Percentiles rank a stretch among this genome's conserved stretches.
These are phyloP conservation scores for Articulospora tetracladia DNA, from an alignment of 495 filamentous ascomycete genomes.

Conservation along the genomic window DNA sequence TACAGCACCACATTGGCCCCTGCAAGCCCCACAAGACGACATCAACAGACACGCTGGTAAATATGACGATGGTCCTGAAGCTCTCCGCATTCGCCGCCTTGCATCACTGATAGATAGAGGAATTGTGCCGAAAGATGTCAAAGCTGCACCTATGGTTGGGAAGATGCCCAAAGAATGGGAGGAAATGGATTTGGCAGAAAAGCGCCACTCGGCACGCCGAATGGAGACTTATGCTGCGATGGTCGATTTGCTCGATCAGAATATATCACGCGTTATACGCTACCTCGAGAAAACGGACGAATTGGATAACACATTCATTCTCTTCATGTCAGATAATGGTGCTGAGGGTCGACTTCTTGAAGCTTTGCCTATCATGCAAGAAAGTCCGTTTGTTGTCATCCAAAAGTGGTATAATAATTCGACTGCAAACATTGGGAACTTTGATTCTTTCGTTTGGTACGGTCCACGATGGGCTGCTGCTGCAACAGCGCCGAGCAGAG, in stretches of 20 bases:
- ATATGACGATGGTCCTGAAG: conserved; percentile 54
- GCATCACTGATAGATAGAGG: conserved; percentile 46
- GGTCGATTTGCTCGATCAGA: conserved; percentile 59
- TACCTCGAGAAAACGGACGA: conserved; percentile 54
- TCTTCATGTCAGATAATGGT: conserved; percentile 65
- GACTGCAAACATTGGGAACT: conserved; percentile 56
- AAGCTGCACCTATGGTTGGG: conserved; percentile 50
- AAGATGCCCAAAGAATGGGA: conserved; percentile 45
- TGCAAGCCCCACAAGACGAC: conserved; percentile 16
- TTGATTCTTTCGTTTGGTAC: conserved; percentile 63
- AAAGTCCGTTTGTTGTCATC: conserved; percentile 41
- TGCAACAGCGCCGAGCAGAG: conserved; percentile 57
- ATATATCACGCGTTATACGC: conserved; percentile 55
- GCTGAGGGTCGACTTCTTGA: conserved; percentile 60
- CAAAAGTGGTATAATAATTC: conserved; percentile 61
- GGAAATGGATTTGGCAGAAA: conserved; percentile 44
- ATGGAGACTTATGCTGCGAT: conserved; percentile 63
- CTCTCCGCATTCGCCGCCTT: conserved; percentile 46
- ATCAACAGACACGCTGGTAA: conserved; percentile 12
- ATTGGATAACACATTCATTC: conserved; percentile 59
- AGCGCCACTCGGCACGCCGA: conserved; percentile 45
- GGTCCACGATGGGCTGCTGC: conserved; percentile 62
- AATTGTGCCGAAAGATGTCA: conserved; percentile 24
- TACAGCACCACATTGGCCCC: conserved; percentile 58
- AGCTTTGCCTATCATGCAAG: conserved; percentile 49